Evolutionary conservation across 208 protist species (phyloP).

Genomic region (Entamoeba nuttalli): DNA sequence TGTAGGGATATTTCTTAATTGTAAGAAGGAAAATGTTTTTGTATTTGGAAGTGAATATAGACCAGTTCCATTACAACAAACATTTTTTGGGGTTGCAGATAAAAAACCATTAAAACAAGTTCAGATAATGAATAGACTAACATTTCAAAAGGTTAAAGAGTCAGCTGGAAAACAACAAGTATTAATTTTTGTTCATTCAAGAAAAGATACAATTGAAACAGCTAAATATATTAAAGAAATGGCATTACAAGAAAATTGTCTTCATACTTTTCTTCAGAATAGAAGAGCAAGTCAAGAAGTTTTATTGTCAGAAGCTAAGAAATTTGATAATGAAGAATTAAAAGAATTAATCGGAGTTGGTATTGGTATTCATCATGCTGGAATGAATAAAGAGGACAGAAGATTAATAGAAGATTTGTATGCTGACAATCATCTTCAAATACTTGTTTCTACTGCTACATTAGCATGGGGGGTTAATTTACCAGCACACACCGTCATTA

Average conservation of each 20-base stretch:
- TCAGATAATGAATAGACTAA: conserved; percentile 84
- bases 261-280: conserved; percentile 63
- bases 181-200: conserved; percentile 10
- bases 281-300: conserved; percentile 57
- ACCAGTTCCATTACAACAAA: conserved; percentile 87
- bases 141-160: conserved; percentile 46
- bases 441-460: conserved; percentile 94
- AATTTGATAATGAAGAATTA: conserved; percentile 45
- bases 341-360: conserved; percentile 74
- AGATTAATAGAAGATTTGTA: conserved; percentile 90
- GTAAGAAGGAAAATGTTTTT: conserved; percentile 60
- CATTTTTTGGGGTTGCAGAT: conserved; percentile 84
- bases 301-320: conserved; percentile 49
- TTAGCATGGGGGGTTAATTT: conserved; percentile 99
- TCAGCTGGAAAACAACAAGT: neutral
- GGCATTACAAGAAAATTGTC: neutral
- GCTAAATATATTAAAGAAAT: neutral
- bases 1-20: conserved; percentile 89
- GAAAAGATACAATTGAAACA: neutral
- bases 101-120: conserved; percentile 65
- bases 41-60: conserved; percentile 59
- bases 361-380: conserved; percentile 97
- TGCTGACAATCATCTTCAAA: conserved; percentile 56
- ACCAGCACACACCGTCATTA: conserved; percentile 96
- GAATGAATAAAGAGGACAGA: conserved; percentile 64